Percentiles rank a stretch among this genome's conserved stretches.
Conservation (phyloP, 148 eudicot species). For the Cornus suecica region DNA sequence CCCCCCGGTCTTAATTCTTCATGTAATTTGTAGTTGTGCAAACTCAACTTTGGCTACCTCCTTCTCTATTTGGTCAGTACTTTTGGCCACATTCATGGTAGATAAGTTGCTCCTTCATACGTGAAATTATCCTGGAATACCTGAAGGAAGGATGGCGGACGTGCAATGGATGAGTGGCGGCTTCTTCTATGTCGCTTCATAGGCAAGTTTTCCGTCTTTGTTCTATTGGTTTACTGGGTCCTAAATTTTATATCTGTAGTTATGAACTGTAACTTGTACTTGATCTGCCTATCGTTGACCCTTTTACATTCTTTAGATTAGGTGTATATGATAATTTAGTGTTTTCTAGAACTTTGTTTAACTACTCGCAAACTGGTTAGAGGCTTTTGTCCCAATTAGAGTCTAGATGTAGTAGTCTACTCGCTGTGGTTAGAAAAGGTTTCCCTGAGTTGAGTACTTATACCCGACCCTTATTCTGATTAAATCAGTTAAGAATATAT, state of each 20-base stretch:
- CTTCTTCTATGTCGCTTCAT: conserved; percentile 14
- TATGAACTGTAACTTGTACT: conserved; percentile 12
- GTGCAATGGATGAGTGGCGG: conserved; percentile 18
- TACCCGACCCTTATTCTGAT: neutral
- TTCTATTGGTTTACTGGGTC: conserved; percentile 29
- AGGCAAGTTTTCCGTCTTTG: conserved; percentile 50
- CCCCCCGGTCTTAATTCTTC: too few species aligned
- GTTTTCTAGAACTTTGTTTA: neutral
- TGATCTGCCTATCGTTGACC: neutral
- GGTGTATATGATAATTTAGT: neutral
- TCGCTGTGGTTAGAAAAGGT: neutral
- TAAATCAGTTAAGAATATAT: too few species aligned
- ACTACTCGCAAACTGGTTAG: neutral
- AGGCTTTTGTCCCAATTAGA: neutral
- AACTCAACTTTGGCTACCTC: conserved; percentile 16
- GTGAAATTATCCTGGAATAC: conserved; percentile 19
- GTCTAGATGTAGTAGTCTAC: neutral
- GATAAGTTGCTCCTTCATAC: conserved; percentile 13
- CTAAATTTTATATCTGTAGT: conserved; percentile 10
- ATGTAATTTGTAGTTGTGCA: conserved; percentile 14
- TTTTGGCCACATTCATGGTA: conserved; percentile 15
- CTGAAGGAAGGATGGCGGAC: conserved; percentile 26
- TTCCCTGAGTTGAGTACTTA: too few species aligned
- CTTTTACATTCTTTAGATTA: neutral
- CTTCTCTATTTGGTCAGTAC: neutral